These are phyloP conservation scores for Chalciporus chontae DNA, from an alignment of 768 basidiomycete genomes.

Conservation along the genomic window DNA sequence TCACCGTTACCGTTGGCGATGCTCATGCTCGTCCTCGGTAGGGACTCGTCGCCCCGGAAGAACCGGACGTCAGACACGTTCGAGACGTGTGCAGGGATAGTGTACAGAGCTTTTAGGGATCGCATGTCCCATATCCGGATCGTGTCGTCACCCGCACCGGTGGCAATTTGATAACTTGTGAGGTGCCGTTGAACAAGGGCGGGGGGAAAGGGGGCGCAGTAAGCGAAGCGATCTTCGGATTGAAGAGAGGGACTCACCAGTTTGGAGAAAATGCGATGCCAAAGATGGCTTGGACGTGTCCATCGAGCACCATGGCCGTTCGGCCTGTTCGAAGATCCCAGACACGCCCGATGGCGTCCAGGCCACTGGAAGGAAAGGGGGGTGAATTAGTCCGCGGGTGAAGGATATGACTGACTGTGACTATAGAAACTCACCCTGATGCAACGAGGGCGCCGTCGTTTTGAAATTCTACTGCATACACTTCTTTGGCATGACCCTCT, in stretches of 20 bases:
- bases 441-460: constrained; percentile 90
- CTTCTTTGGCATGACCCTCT: constrained; percentile 97
- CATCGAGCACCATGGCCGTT: constrained; percentile 97
- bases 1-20: constrained; percentile 6
- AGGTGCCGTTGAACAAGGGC: neutral
- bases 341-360: constrained; percentile 94
- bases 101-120: constrained; percentile 87
- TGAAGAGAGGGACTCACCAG: constrained; percentile 55
- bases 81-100: constrained; percentile 92
- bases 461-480: constrained; percentile 95
- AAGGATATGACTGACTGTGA: neutral
- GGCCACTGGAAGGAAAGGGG: constrained; percentile 53
- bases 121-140: constrained; percentile 99
- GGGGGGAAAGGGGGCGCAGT: neutral
- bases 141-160: constrained; percentile 95
- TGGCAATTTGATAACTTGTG: constrained; percentile 93
- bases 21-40: constrained; percentile 38
- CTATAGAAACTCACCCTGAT: constrained; percentile 65
- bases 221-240: constrained; percentile 4
- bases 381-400: neutral
- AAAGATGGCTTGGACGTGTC: constrained; percentile 91
- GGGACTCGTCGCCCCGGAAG: constrained; percentile 64
- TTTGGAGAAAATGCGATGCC: constrained; percentile 93
- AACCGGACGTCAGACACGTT: constrained; percentile 96
- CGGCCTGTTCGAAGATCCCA: constrained; percentile 96